Conservation (phyloP, 2,329 filamentous ascomycete species). For the Epichloe gansuensis region DNA sequence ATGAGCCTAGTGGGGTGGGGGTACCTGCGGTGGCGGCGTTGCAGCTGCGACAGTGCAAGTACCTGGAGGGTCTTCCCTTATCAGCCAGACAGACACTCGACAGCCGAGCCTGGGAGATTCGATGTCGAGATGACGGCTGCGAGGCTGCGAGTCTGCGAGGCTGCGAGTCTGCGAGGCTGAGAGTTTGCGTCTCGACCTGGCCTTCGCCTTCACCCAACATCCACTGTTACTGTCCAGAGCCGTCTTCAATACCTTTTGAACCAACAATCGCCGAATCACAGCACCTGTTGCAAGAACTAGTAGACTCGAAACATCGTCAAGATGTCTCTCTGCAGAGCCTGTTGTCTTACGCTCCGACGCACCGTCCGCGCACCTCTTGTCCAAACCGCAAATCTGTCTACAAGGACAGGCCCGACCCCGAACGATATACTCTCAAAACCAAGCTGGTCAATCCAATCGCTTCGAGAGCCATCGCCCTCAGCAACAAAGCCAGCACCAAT, state of each 20-base stretch:
- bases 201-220: no score
- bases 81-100: neutral
- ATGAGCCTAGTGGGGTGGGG: neutral
- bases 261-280: no score
- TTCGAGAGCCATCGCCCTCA: slow-evolving; percentile 24
- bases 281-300: no score
- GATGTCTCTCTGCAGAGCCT: slow-evolving; percentile 20
- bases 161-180: no score
- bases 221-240: no score
- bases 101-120: neutral
- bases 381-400: slow-evolving; percentile 5
- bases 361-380: slow-evolving; percentile 5
- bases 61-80: no score
- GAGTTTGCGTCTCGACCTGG: no score
- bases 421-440: slow-evolving; percentile 52
- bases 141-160: no score
- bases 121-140: no score
- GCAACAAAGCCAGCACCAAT: slow-evolving; percentile 11
- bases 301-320: neutral
- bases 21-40: neutral
- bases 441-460: slow-evolving; percentile 70
- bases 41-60: no score
- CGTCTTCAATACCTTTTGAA: no score
- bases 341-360: slow-evolving; percentile 16
- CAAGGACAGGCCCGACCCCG: slow-evolving; percentile 9